Evolutionary conservation across 345 rosid species (phyloP).

Genomic region (Acer campestre): DNA sequence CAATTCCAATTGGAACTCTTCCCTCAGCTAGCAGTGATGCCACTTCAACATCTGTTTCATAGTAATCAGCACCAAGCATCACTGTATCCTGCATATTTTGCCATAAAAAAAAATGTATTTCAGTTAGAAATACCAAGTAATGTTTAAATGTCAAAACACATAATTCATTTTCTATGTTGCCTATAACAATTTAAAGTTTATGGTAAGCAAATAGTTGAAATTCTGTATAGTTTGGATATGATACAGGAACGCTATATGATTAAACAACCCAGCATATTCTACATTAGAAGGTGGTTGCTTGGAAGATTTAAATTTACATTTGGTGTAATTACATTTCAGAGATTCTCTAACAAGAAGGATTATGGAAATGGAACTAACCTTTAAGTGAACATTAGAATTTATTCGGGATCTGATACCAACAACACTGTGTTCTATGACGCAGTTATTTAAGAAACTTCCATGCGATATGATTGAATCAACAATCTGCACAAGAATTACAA

Average conservation of each 20-base stretch:
- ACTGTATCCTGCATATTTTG: slow-evolving; percentile 65
- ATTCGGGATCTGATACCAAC: slow-evolving; percentile 91
- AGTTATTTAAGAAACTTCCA: slow-evolving; percentile 78
- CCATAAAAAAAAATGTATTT: not conserved
- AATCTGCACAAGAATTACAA: slow-evolving; percentile 43
- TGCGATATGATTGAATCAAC: slow-evolving; percentile 89
- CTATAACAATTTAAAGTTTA: not conserved
- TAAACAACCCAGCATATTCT: not conserved
- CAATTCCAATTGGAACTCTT: slow-evolving; percentile 73
- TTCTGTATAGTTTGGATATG: not conserved
- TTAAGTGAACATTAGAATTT: slow-evolving; percentile 68
- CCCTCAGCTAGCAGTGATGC: slow-evolving; percentile 67
- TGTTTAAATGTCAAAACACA: not conserved
- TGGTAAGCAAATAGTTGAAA: not conserved
- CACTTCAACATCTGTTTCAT: slow-evolving; percentile 80
- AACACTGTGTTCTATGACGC: slow-evolving; percentile 82
- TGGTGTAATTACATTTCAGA: not conserved
- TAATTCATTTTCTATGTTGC: not conserved
- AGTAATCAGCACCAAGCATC: slow-evolving; percentile 92
- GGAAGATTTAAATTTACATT: not conserved
- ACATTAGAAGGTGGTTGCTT: not conserved
- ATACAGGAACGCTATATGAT: not conserved
- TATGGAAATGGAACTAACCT: slow-evolving; percentile 45
- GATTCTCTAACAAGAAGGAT: not conserved
- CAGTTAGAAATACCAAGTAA: not conserved